These are phyloP conservation scores for Plantago major DNA, from an alignment of 257 asterid species.

Conservation along the genomic window DNA sequence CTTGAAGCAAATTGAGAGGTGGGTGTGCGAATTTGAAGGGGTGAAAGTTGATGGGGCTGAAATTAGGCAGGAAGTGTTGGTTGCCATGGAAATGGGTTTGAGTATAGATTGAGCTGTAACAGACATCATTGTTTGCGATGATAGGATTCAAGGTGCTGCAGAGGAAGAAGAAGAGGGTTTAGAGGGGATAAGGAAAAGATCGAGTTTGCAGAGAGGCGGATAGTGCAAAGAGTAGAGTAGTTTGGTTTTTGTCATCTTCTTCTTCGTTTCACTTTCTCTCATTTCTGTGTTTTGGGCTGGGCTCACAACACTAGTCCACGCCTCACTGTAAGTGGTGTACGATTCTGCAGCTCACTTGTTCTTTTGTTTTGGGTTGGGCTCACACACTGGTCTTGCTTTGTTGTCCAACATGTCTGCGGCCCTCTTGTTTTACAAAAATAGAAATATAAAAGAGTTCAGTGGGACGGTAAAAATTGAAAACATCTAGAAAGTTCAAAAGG, in stretches of 20 bases:
- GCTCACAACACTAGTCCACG: too few species aligned
- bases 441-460: too few species aligned
- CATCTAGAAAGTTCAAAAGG: too few species aligned
- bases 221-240: too few species aligned
- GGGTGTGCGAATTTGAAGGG: slow-evolving; percentile 34
- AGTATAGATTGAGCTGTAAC: slow-evolving; percentile 33
- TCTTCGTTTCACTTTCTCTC: too few species aligned
- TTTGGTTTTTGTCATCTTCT: not conserved
- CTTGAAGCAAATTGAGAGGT: slow-evolving; percentile 34
- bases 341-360: too few species aligned
- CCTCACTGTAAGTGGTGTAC: too few species aligned
- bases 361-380: not conserved
- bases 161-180: slow-evolving; percentile 18
- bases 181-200: slow-evolving; percentile 10
- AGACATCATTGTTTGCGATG: slow-evolving; percentile 59
- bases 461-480: too few species aligned
- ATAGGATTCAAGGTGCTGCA: not conserved
- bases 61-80: slow-evolving; percentile 42
- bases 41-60: slow-evolving; percentile 50
- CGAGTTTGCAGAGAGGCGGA: too few species aligned
- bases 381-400: too few species aligned
- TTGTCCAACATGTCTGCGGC: too few species aligned
- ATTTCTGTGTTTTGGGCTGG: not conserved
- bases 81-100: slow-evolving; percentile 50
- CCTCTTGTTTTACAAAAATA: too few species aligned